phyloP scores from a whole-genome alignment of 257 asterid genomes.

The Thymus mandschuricus region DNA sequence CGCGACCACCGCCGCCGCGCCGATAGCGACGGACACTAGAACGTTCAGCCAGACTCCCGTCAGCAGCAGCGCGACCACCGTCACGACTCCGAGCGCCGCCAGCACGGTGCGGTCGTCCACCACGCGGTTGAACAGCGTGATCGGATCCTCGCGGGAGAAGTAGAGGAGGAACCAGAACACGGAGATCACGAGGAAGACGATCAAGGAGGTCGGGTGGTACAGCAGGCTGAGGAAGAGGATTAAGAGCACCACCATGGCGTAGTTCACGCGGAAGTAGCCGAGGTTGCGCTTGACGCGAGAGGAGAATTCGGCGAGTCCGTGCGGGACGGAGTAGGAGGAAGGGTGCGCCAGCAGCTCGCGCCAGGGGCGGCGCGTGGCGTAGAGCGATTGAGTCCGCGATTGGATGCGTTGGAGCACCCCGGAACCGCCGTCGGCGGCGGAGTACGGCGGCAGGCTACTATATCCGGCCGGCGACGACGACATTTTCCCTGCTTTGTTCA shows the following conservation, averaged over 20 bases:
- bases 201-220: constrained; percentile 72
- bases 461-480: constrained; percentile 39
- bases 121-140: constrained; percentile 53
- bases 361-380: constrained; percentile 73
- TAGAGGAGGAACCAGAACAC: constrained; percentile 59
- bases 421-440: constrained; percentile 26
- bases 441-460: constrained; percentile 42
- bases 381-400: constrained; percentile 45
- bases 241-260: constrained; percentile 46
- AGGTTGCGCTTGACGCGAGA: constrained; percentile 57
- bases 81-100: constrained; percentile 47
- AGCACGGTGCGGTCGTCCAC: constrained; percentile 65
- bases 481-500: not conserved
- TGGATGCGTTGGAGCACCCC: constrained; percentile 43
- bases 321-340: constrained; percentile 58
- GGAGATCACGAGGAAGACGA: constrained; percentile 51
- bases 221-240: constrained; percentile 62
- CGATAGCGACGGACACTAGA: constrained; percentile 50
- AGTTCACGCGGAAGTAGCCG: constrained; percentile 69
- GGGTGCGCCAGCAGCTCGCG: constrained; percentile 70
- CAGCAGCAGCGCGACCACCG: constrained; percentile 51
- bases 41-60: constrained; percentile 74
- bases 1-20: constrained; percentile 39
- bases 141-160: constrained; percentile 65
- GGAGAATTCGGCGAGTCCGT: constrained; percentile 43